A percentile compares a stretch with the other conserved stretches of the same genome.
Conservation (phyloP, 2,329 filamentous ascomycete genomes). For the Ophiostoma angusticollis region DNA sequence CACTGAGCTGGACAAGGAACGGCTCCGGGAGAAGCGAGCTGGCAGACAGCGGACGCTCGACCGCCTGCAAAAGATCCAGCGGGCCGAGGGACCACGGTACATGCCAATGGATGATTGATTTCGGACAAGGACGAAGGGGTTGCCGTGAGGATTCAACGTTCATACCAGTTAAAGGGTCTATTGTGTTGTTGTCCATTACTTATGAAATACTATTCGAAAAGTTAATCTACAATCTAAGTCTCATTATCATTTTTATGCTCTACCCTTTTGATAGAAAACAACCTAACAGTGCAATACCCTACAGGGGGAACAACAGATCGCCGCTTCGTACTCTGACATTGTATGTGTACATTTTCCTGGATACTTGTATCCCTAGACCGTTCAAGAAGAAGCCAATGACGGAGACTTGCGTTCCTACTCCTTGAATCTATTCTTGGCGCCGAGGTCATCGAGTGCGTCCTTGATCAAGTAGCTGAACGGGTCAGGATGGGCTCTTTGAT, state of each 20-base stretch:
- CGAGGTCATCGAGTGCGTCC: slow-evolving; percentile 73
- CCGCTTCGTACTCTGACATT: too few species aligned
- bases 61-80: slow-evolving; percentile 19
- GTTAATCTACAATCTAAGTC: neutral
- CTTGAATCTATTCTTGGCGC: slow-evolving; percentile 56
- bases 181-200: neutral
- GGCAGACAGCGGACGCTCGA: slow-evolving; percentile 19
- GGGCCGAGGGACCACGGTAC: slow-evolving; percentile 28
- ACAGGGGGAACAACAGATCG: too few species aligned
- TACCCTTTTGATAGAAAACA: neutral
- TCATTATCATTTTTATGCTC: slow-evolving; percentile 2
- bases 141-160: neutral
- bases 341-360: too few species aligned
- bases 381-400: too few species aligned
- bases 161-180: neutral
- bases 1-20: slow-evolving; percentile 43
- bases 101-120: slow-evolving; percentile 13
- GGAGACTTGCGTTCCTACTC: too few species aligned
- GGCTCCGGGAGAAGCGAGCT: slow-evolving; percentile 40
- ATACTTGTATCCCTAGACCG: too few species aligned
- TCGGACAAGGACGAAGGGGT: too few species aligned
- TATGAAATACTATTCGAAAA: neutral
- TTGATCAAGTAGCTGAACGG: slow-evolving; percentile 63
- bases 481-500: slow-evolving; percentile 15
- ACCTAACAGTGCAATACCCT: too few species aligned